A percentile compares a stretch with the other conserved stretches of the same genome.
phyloP scores from a whole-genome alignment of 1,284 basidiomycete species.

The Sporisorium scitamineum region DNA sequence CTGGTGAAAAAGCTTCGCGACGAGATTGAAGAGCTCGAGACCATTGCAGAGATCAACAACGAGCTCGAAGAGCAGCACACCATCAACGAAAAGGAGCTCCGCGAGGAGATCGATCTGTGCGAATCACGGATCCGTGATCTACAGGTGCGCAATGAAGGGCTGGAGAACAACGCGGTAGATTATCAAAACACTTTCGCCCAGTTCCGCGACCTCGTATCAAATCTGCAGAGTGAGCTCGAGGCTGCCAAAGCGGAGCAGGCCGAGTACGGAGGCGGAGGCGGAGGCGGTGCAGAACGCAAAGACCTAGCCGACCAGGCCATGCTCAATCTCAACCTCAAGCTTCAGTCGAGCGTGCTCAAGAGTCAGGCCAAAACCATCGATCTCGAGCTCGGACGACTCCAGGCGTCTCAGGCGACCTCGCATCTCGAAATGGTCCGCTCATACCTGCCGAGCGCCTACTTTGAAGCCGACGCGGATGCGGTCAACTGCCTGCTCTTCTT shows the following conservation, averaged over 20 bases:
- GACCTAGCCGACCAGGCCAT: conserved; percentile 58
- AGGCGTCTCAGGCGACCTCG: conserved; percentile 52
- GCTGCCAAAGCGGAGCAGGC: conserved; percentile 54
- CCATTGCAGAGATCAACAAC: conserved; percentile 93
- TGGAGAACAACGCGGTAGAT: conserved; percentile 60
- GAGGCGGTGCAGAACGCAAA: conserved; percentile 42
- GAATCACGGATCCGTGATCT: conserved; percentile 53
- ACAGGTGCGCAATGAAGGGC: conserved; percentile 40
- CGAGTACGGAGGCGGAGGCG: conserved; percentile 34
- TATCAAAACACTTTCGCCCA: conserved; percentile 62
- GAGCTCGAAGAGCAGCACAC: conserved; percentile 97
- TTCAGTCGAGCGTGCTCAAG: conserved; percentile 64
- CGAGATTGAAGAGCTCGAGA: conserved; percentile 94
- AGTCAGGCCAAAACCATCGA: conserved; percentile 66
- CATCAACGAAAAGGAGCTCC: conserved; percentile 90
- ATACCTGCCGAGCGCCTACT: conserved; percentile 62
- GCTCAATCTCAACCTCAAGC: conserved; percentile 65
- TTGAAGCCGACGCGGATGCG: conserved; percentile 61
- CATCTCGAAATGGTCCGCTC: conserved; percentile 62
- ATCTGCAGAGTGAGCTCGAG: conserved; percentile 62
- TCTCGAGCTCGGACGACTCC: conserved; percentile 59
- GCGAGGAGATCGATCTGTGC: conserved; percentile 79
- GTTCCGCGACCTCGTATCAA: conserved; percentile 65
- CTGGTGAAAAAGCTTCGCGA: conserved; percentile 92
- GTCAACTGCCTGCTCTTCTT: conserved; percentile 64